Evolutionary conservation across 768 basidiomycete genomes (phyloP), one percentile per base, ranked within the genome.

Genomic region (Mycena crocata): DNA sequence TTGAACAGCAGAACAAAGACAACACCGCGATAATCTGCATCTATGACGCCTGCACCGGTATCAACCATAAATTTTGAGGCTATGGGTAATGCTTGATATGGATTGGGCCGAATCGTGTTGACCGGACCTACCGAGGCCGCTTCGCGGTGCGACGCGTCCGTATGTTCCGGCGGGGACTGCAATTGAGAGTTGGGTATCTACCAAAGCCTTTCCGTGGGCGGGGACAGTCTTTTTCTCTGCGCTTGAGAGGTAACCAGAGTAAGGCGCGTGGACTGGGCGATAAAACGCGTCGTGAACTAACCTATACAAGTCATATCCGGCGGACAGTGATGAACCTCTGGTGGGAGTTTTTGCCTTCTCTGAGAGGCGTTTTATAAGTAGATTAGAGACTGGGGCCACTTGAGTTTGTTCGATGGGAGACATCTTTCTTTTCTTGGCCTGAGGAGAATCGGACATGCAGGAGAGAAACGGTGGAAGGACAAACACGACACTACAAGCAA

Each of bases 21-120:
- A 15, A 89, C 83, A 24, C 98, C 98, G 57, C 98, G 86, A 79
- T 99, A 99, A 77, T 99, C 98, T 9, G 95, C 94, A 69, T 99
- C 98, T 55, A 99, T 88, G 9, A 99, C 98, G 24, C 97, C 98
- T 14, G 98, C 98, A 2, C 98, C 98, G 0, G 97, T 99, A 75
- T 96, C 94, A 64, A 99, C 98, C 90, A 95, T 95, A 78, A 94
- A 96, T 76, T 99, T 99, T 19, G 93, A 93, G 23, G 98, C 98
- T 98, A 68, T 21, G 23, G 5, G 58, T 26, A 45, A 5, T 31
- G 51, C 13, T 42, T 21, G 56, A 30, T 58, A 10, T 54, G 51
- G 44, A 39, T 35, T 24, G 59, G 5, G 23, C 57, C 46, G 32
- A 26, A n/a, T 23, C 49, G 15, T 23, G 42, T 28, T 5, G 15